phyloP scores from a whole-genome alignment of 306 rosid genomes.

The Vicia villosa region DNA sequence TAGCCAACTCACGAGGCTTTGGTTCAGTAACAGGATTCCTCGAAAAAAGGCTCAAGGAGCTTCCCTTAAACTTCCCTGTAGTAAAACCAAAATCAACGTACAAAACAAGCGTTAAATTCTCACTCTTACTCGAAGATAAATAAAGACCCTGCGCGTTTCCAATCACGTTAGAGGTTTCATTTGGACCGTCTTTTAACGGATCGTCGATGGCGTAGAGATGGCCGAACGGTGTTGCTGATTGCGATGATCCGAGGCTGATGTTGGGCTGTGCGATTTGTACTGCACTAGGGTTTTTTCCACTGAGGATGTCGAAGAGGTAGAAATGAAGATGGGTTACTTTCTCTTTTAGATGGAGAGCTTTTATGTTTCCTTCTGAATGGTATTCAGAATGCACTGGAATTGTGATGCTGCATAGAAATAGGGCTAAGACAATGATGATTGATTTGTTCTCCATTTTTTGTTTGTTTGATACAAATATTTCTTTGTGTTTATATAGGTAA shows the following conservation, averaged over 20 bases:
- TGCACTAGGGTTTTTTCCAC: conserved; percentile 38
- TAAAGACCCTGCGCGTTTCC: conserved; percentile 54
- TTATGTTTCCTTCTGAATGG: conserved; percentile 4
- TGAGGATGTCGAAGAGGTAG: conserved; percentile 52
- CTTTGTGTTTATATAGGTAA: neutral
- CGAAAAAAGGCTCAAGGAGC: conserved; percentile 48
- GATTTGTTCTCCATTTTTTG: conserved; percentile 26
- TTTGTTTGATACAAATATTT: neutral
- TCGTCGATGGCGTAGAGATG: conserved; percentile 45
- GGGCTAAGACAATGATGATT: neutral
- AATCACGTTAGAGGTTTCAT: conserved; percentile 26
- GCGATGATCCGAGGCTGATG: conserved; percentile 2
- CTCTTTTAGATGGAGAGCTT: conserved; percentile 22
- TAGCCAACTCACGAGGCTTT: conserved; percentile 40
- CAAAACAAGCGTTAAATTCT: conserved; percentile 25
- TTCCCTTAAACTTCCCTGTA: conserved; percentile 39
- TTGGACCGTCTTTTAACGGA: conserved; percentile 41
- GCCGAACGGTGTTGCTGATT: conserved; percentile 42
- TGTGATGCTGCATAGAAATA: neutral
- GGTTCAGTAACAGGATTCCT: conserved; percentile 47
- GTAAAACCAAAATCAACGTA: conserved; percentile 46
- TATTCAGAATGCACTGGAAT: conserved; percentile 33
- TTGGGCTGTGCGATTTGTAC: conserved; percentile 37
- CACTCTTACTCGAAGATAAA: conserved; percentile 34
- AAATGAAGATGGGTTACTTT: conserved; percentile 49